Evolutionary conservation across 1,284 basidiomycete genomes (phyloP), one percentile per base, ranked within the genome.

Genomic region (Inonotus obliquus): DNA sequence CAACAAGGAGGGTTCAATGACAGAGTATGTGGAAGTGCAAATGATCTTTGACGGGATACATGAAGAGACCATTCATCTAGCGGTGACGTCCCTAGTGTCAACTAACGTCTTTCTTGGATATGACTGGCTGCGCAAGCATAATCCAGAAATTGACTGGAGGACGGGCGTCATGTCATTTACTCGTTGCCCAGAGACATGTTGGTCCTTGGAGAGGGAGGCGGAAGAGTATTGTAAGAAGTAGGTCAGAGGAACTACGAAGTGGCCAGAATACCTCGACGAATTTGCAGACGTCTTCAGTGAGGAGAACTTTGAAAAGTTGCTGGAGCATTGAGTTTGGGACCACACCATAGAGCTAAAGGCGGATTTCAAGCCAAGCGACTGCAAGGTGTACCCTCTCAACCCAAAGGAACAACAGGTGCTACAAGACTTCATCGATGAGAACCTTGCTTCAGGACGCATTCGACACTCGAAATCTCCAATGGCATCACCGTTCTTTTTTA

Each of bases 401-500:
- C 41, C 13, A 4, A 44, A 44, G 41, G 41, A 44, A 17, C 13
- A 44, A 17, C 5, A 6, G 14, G 13, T 5, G 3, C 14, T 44
- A 5, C 14, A 17, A 19, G 13, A 1, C 3, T 44, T 44, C 3
- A 44, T 44, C 17, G 13, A 44, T 6, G 13, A 44, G 19, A 44
- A 44, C 41, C 14, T 44, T 1, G 13, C 11, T 1, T 44, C 13
- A 44, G 41, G 41, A 44, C 3, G 13, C 19, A 44, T 61, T 37
- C 1, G 41, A 52, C 44, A 59, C 9, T 61, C 59, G 4, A 60
- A 62, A 35, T 61, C 44, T 2, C 47, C 44, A 11, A 60, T 52
- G 45, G 57, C 44, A 39, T 52, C 59, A 6, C 58, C 44, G 4
- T 29, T 54, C 2, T 62, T 62, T 27, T 59, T 62, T 51, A 47